Evolutionary conservation across 2,329 filamentous ascomycete genomes (phyloP).

Genomic region (Ustulina deusta): DNA sequence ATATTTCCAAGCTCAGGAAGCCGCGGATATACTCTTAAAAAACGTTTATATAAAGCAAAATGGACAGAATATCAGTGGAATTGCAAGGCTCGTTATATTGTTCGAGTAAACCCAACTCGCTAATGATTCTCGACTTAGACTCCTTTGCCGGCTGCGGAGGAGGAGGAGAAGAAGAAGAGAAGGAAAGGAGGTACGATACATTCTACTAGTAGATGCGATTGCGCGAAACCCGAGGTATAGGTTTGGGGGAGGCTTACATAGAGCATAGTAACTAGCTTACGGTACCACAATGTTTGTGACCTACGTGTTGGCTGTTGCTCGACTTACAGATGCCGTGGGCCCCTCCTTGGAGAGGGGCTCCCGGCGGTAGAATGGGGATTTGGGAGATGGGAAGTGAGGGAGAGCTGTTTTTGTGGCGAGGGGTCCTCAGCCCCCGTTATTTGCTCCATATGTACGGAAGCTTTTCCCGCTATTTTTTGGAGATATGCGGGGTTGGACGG

Average conservation of each 20-base stretch:
- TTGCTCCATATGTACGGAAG: neutral
- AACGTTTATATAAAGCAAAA: neutral
- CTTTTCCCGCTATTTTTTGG: constrained; percentile 8
- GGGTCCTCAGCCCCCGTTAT: neutral
- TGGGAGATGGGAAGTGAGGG: neutral
- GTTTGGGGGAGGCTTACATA: neutral
- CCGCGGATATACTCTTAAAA: neutral
- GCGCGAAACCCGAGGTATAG: neutral
- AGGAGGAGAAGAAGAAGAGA: neutral
- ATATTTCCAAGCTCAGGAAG: constrained; percentile 23
- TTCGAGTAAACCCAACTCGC: neutral
- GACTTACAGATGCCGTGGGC: neutral
- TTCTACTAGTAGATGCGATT: constrained; percentile 1
- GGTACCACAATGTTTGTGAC: constrained; percentile 11
- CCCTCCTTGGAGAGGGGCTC: neutral
- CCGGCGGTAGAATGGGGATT: neutral
- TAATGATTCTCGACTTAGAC: neutral
- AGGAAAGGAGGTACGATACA: neutral
- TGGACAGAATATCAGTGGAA: neutral
- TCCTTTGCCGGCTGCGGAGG: neutral
- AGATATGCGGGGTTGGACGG: constrained; percentile 22
- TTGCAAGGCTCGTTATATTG: neutral
- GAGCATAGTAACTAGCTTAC: neutral
- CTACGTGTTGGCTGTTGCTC: neutral
- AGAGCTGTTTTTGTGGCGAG: constrained; percentile 8